These are phyloP conservation scores for Aspergillus cristatus DNA, from an alignment of 495 filamentous ascomycete species.

Conservation along the genomic window DNA sequence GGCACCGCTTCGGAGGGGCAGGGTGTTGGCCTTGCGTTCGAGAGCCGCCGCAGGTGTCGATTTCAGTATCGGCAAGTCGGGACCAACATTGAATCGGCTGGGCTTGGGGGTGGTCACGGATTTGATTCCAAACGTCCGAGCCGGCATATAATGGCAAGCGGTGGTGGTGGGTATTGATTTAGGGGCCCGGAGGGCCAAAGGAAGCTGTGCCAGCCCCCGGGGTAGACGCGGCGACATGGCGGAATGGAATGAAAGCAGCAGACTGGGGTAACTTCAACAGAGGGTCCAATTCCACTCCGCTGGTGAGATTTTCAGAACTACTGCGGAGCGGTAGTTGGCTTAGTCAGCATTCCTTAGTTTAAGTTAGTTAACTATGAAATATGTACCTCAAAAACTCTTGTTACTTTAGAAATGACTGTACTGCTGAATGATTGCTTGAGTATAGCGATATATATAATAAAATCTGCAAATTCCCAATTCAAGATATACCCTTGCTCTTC, in stretches of 20 bases:
- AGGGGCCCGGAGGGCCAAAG: conserved; percentile 11
- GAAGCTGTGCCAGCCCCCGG: conserved; percentile 27
- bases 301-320: conserved; percentile 13
- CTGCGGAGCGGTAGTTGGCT: too few relatives aligned
- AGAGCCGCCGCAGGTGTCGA: conserved; percentile 73
- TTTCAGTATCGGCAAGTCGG: conserved; percentile 45
- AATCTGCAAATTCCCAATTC: too few relatives aligned
- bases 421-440: too few relatives aligned
- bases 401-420: too few relatives aligned
- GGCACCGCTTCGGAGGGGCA: conserved; percentile 72
- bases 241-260: conserved; percentile 5
- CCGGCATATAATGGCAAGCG: conserved; percentile 1
- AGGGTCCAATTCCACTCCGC: conserved; percentile 8
- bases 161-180: conserved; percentile 10
- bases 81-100: conserved; percentile 37
- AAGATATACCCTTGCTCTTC: too few relatives aligned
- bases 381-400: too few relatives aligned
- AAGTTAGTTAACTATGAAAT: too few relatives aligned
- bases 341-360: too few relatives aligned
- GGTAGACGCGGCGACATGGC: conserved; percentile 30
- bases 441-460: too few relatives aligned
- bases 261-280: too few relatives aligned
- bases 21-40: conserved; percentile 61
- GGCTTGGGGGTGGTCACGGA: conserved; percentile 40
- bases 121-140: conserved; percentile 39